phyloP scores from a whole-genome alignment of 1,284 basidiomycete species.

The Singerocomus inundabilis region DNA sequence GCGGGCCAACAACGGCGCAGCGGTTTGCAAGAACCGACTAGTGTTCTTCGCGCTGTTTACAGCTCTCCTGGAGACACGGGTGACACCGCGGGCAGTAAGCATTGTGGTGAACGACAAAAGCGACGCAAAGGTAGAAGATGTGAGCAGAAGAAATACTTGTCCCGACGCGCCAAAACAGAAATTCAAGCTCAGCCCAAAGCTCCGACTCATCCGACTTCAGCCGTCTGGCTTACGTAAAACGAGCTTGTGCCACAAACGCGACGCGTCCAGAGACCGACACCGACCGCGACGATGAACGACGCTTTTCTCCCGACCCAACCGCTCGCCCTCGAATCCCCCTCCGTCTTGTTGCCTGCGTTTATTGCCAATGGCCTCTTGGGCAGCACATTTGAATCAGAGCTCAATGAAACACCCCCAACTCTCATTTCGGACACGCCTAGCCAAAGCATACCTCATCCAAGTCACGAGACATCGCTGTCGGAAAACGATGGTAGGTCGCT shows the following conservation, averaged over 20 bases:
- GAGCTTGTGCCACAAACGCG: slow-evolving; percentile 20
- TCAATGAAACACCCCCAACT: background rate
- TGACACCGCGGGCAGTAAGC: slow-evolving; percentile 79
- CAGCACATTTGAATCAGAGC: background rate
- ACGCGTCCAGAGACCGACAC: slow-evolving; percentile 2
- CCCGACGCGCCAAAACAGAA: slow-evolving; percentile 15
- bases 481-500: slow-evolving; percentile 9
- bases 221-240: slow-evolving; percentile 31
- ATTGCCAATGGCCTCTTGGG: slow-evolving; percentile 35
- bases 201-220: slow-evolving; percentile 33
- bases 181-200: slow-evolving; percentile 30
- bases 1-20: slow-evolving; percentile 49
- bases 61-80: slow-evolving; percentile 80
- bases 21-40: slow-evolving; percentile 75
- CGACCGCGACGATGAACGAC: slow-evolving; percentile 7
- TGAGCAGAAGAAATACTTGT: slow-evolving; percentile 34
- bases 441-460: slow-evolving; percentile 10
- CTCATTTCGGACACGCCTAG: background rate
- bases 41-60: slow-evolving; percentile 70
- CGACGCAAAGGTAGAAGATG: slow-evolving; percentile 16
- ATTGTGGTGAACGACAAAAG: slow-evolving; percentile 53
- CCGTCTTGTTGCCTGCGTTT: slow-evolving; percentile 16
- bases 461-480: slow-evolving; percentile 9
- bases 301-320: slow-evolving; percentile 28
- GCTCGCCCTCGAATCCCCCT: slow-evolving; percentile 12